phyloP scores from a whole-genome alignment of 2,329 filamentous ascomycete species.

The Xylariaceae sp. region DNA sequence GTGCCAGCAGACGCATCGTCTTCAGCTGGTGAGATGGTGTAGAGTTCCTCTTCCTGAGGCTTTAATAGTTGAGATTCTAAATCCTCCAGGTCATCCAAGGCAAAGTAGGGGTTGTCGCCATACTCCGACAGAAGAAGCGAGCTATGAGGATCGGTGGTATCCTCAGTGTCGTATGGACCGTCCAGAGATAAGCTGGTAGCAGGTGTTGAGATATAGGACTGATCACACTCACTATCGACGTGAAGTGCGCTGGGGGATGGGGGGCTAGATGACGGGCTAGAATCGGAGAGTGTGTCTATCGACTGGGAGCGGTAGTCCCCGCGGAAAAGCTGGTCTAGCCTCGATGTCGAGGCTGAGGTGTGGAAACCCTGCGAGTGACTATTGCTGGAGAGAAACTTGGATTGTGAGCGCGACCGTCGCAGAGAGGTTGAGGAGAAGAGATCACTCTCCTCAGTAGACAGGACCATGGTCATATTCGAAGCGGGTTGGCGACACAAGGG shows the following conservation, averaged over 20 bases:
- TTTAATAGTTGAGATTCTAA: conserved; percentile 44
- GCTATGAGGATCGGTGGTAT: conserved; percentile 43
- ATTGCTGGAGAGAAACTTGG: conserved; percentile 45
- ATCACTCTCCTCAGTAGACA: conserved; percentile 52
- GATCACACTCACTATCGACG: conserved; percentile 46
- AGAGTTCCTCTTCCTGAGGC: conserved; percentile 47
- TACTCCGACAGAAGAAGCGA: conserved; percentile 44
- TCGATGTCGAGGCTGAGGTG: conserved; percentile 42
- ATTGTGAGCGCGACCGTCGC: conserved; percentile 56
- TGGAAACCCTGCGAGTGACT: conserved; percentile 38
- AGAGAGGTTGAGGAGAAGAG: conserved; percentile 51
- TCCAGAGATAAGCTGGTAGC: conserved; percentile 59
- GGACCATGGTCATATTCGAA: conserved; percentile 49
- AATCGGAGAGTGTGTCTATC: conserved; percentile 36
- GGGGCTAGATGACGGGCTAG: conserved; percentile 48
- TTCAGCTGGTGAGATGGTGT: conserved; percentile 49
- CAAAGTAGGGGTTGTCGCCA: conserved; percentile 44
- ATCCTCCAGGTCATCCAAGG: conserved; percentile 37
- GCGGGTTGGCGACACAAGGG: conserved; percentile 1
- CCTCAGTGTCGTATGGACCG: conserved; percentile 48
- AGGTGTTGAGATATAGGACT: conserved; percentile 58
- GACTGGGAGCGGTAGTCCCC: conserved; percentile 37
- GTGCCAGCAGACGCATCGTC: conserved; percentile 47
- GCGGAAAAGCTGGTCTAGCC: conserved; percentile 44
- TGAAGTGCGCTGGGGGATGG: conserved; percentile 51